Evolutionary conservation across 805 yeast genomes (phyloP), one percentile per base, ranked within the genome.

Genomic region (Candida mattraensis): DNA sequence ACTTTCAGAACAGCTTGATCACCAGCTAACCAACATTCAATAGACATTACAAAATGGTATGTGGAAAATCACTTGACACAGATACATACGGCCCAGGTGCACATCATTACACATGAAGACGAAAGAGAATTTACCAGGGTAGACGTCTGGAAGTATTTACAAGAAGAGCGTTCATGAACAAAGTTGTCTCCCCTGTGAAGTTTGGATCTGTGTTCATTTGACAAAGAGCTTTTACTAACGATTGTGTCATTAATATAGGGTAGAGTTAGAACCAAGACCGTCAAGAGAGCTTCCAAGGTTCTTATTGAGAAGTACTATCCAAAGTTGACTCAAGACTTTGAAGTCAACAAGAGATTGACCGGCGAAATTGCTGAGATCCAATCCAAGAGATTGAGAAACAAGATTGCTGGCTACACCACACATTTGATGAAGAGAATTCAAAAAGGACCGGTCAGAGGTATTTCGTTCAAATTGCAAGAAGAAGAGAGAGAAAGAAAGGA

Each of bases 401-500:
- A 93, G 87, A 94, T 93, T 66, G 99, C 99, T 71, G 99, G 99
- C 73, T 93, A 91, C 96, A 93, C 99, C 75, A 93, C 99, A 67
- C 99, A 93, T 76, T 83, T 93, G 74, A 94, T 93, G 99, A 93
- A 87, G 83, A 89, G 99, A 81, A 93, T 93, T 69, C 98, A 94
- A 78, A 93, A 91, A 83, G 99, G 99, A 71, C 99, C 99, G 80
- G 99, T 93, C 64, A 89, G 98, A 83, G 99, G 99, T 79, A 94
- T 93, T 63, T 93, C 99, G 63, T 93, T 93, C 96, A 94, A 94
- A 76, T 87, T 93, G 69, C 99, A 93, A 83, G 99, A 93, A 80
- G 99, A 93, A 80, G 99, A 93, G 84, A 91, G 99, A 83, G 99
- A 93, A 81, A 87, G 99, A 80, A 93, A 94, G 79, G 98, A 93